Base-by-base conservation (phyloP, 139 green algal species). In the Trebouxia sp. region DNA sequence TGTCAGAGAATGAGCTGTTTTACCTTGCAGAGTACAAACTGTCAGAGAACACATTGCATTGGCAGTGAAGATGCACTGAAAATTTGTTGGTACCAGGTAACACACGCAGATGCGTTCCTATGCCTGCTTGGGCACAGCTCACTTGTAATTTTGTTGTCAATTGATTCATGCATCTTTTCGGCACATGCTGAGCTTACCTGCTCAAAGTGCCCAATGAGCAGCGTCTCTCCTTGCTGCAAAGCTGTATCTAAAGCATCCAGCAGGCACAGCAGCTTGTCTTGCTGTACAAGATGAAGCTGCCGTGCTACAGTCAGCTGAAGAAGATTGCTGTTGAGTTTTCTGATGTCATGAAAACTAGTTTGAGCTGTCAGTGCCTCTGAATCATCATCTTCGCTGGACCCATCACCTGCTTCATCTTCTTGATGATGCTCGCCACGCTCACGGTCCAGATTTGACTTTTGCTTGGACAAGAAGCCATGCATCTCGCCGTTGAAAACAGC, bases 391-490 rank as follows among this genome's bases (percentile, higher is more conserved):
- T 72, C 62, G n/a, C n/a, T n/a, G n/a, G n/a, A n/a, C n/a, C n/a
- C n/a, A 30, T 45, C 62, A 72, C 43, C 62, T 43, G 62, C 12
- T 4, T 72, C 62, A 45, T 6, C 43, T 1, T 72, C 62, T n/a
- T 28, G 28, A n/a, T 30, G 30, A 6, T 42, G 10, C 6, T 17
- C 30, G 26, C 42, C 58, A 11, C 24, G 58, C 12, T 5, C 6
- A 45, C 20, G 20, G 43, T 72, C 35, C 62, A 45, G 62, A 26
- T 72, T 32, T 42, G 62, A 35, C 37, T 42, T 17, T 35, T 72
- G 62, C 62, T 72, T 72, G 62, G 62, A 32, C 62, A 72, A 35
- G 37, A 72, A 45, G 62, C 32, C 24, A 45, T 72, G 62, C 62
- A 72, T 26, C 5, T 12, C 43, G 5, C 43, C 32, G 10, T 43